phyloP scores from a whole-genome alignment of 306 rosid genomes.

The Carpinus fangiana region DNA sequence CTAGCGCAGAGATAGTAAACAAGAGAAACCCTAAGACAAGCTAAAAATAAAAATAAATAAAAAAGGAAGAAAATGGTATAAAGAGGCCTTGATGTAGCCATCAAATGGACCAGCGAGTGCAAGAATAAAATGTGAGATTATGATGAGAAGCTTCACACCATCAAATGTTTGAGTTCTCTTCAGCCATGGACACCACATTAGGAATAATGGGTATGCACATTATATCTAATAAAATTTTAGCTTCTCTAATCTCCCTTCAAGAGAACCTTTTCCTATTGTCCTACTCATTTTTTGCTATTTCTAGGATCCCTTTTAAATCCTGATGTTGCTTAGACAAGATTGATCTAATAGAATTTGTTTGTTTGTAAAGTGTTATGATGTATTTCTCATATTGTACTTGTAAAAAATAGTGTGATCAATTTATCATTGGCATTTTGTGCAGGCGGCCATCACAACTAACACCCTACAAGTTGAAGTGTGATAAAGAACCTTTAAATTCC shows the following conservation, averaged over 20 bases:
- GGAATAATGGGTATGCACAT: background rate
- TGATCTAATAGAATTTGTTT: background rate
- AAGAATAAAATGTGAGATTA: background rate
- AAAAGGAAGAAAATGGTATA: background rate
- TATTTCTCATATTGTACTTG: background rate
- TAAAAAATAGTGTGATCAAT: background rate
- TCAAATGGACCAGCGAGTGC: background rate
- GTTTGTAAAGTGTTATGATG: background rate
- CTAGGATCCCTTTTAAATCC: background rate
- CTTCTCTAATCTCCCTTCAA: background rate
- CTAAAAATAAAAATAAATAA: background rate
- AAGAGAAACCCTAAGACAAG: background rate
- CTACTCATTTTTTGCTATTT: background rate
- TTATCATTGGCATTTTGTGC: conserved; percentile 27
- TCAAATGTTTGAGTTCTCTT: background rate
- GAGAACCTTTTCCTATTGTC: background rate
- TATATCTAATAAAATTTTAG: background rate
- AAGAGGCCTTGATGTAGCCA: background rate
- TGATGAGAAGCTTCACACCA: background rate
- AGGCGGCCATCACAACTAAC: conserved; percentile 70
- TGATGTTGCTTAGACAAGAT: background rate
- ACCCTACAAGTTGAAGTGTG: conserved; percentile 92
- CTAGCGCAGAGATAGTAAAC: background rate
- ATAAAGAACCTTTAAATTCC: conserved; percentile 73
- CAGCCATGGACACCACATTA: background rate